These are phyloP conservation scores for Macrotyloma uniflorum DNA, from an alignment of 306 rosid genomes.

Conservation along the genomic window DNA sequence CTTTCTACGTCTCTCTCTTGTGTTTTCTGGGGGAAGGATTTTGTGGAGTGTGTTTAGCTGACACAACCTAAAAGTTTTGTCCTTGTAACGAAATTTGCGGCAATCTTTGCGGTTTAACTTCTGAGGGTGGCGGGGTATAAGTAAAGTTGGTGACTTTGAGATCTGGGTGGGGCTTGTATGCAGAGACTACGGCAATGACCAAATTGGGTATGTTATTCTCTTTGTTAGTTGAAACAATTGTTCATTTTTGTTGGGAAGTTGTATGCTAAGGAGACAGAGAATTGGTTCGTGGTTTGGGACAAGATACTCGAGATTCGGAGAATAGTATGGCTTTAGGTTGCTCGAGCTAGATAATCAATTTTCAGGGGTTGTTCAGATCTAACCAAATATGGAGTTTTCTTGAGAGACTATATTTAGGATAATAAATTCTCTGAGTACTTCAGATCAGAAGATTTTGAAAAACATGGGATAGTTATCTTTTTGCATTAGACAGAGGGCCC, in stretches of 20 bases:
- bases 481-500: neutral
- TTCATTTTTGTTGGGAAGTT: neutral
- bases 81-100: constrained; percentile 20
- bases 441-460: neutral
- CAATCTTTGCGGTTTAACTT: neutral
- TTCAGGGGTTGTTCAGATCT: constrained; percentile 30
- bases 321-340: constrained; percentile 16
- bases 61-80: neutral
- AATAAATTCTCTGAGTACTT: neutral
- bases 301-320: constrained; percentile 31
- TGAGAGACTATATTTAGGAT: neutral
- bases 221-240: constrained; percentile 22
- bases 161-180: constrained; percentile 42
- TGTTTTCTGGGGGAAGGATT: constrained; percentile 23
- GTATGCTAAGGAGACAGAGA: neutral
- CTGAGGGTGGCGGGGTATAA: constrained; percentile 22
- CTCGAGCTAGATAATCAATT: neutral
- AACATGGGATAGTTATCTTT: neutral
- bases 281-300: constrained; percentile 15
- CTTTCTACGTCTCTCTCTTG: neutral
- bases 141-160: constrained; percentile 38
- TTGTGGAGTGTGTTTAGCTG: constrained; percentile 30
- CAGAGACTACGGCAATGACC: constrained; percentile 24
- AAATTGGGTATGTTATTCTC: constrained; percentile 20
- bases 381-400: too few species aligned